phyloP scores from a whole-genome alignment of 129 eudicot species.

The sunflower (Helianthus annuus) region DNA sequence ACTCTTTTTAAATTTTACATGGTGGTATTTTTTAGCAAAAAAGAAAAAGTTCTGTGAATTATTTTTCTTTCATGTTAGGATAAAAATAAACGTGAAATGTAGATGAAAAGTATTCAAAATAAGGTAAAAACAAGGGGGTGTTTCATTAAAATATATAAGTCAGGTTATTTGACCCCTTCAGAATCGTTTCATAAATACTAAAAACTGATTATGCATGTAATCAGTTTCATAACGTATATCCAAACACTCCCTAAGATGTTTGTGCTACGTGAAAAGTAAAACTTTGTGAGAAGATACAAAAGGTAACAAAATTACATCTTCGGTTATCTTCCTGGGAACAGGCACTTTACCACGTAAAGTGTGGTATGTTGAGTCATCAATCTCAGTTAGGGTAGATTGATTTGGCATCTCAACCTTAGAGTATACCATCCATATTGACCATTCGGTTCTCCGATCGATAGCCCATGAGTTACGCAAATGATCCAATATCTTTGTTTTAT shows the following conservation, averaged over 20 bases:
- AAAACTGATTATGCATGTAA: neutral
- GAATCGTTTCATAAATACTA: neutral
- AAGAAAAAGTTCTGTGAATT: neutral
- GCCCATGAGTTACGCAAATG: conserved; percentile 78
- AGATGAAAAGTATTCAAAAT: neutral
- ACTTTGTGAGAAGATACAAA: conserved; percentile 13
- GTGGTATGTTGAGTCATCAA: conserved; percentile 52
- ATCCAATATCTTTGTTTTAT: conserved; percentile 66
- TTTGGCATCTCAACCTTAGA: conserved; percentile 95
- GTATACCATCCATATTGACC: conserved; percentile 99
- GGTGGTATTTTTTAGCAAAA: neutral
- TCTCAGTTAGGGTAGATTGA: conserved; percentile 65
- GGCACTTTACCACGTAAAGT: conserved; percentile 61
- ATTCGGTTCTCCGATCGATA: conserved; percentile 86
- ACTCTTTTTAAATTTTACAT: neutral
- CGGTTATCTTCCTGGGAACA: conserved; percentile 60
- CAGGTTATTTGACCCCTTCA: neutral
- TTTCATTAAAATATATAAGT: neutral
- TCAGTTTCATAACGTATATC: neutral
- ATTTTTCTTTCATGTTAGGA: neutral
- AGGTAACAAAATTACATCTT: conserved; percentile 63
- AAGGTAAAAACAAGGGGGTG: neutral
- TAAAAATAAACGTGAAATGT: neutral
- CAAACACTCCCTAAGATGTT: conserved; percentile 10
- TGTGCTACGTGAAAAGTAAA: conserved; percentile 6